Evolutionary conservation across 148 eudicot species (phyloP).

Genomic region (Rheum nobile): DNA sequence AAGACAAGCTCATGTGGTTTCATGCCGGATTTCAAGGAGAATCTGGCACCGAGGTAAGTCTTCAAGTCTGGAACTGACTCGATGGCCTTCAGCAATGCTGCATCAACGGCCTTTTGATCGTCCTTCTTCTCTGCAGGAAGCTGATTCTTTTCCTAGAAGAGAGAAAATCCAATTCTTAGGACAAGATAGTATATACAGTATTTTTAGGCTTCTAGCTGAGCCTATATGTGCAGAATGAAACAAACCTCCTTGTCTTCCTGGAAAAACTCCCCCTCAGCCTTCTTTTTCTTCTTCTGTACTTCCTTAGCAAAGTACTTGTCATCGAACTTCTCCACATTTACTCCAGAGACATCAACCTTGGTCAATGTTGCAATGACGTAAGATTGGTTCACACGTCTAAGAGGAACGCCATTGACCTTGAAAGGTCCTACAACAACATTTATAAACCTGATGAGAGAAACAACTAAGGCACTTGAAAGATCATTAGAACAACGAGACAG

Average conservation of each 20-base stretch:
- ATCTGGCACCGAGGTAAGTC: constrained; percentile 54
- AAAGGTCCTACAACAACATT: constrained; percentile 36
- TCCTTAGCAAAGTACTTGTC: constrained; percentile 56
- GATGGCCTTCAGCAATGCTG: constrained; percentile 37
- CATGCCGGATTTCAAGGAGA: constrained; percentile 61
- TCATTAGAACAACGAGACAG: too few species aligned
- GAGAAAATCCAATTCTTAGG: not conserved
- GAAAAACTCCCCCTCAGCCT: constrained; percentile 49
- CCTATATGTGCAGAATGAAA: not conserved
- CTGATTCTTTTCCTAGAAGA: constrained; percentile 32
- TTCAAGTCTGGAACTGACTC: constrained; percentile 54
- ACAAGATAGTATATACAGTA: not conserved
- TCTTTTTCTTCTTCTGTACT: constrained; percentile 45
- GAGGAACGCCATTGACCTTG: constrained; percentile 54
- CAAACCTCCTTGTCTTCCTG: constrained; percentile 56
- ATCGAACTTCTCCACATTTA: constrained; percentile 32
- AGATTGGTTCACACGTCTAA: constrained; percentile 51
- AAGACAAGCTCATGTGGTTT: constrained; percentile 64
- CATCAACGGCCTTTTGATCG: constrained; percentile 53
- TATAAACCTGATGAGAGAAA: not conserved
- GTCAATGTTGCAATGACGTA: constrained; percentile 56
- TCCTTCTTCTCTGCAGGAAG: constrained; percentile 63
- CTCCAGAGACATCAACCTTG: constrained; percentile 41
- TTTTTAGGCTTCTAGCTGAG: not conserved
- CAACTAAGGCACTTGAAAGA: not conserved